Evolutionary conservation across 176 grass and related monocot genomes (phyloP), one percentile per base, ranked within the genome.

Genomic region (Tillandsia leiboldiana): DNA sequence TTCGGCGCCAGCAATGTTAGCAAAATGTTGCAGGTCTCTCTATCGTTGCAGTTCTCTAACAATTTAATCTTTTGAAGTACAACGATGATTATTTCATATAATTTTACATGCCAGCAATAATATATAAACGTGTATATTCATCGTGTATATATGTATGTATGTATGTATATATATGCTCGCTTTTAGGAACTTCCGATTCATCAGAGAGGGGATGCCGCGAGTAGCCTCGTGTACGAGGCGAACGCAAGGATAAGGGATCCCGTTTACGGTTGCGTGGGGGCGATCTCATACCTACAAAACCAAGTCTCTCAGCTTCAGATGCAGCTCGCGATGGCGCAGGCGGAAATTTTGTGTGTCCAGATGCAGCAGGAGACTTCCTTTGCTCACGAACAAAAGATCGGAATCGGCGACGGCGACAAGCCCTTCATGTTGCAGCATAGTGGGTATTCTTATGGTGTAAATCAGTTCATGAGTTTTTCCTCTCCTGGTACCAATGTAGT

Each of bases 211-310:
- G 92, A 91, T 27, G 85, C 86, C 0, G 85, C 89, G 50, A 91
- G 88, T 78, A 96, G 92, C 79, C 78, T 96, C 12, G 88, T 91
- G 27, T 91, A 96, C 11, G 88, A 96, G 77, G 92, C 92, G 52
- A 92, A 75, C 10, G 88, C 92, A 0, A 80, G 88, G 12, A 48
- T 79, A 53, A 84, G 88, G 66, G 88, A 96, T n/a, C 92, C 92
- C 0, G 92, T 96, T 2, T 96, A 96, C 3, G 92, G 92, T 8
- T 91, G 88, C 23, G 92, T 86, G 1, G 92, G 88, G 0, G 83
- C 84, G 65, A 75, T 75, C 73, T 75, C 73, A 9, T 66, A 52
- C 73, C 61, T 75, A 6, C 73, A 75, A 24, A 75, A 47, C 12
- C 73, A 75, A 15, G 61, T 75, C 12, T 65, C 73, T 11, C 73